phyloP scores from a whole-genome alignment of 1,284 basidiomycete species.

The Irpex sp. region DNA sequence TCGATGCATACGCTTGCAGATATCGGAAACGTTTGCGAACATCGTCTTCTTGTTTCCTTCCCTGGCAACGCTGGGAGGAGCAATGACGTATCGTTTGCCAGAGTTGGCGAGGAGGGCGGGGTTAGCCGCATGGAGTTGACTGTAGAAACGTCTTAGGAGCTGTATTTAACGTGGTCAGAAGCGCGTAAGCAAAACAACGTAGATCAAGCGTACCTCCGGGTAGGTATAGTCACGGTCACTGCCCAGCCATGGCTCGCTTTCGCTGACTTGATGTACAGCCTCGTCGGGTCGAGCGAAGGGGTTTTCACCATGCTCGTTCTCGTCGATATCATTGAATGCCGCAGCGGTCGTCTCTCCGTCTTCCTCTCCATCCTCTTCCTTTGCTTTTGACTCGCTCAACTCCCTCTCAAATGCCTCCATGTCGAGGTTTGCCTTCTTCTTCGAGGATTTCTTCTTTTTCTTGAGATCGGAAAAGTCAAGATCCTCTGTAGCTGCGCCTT shows the following conservation, averaged over 20 bases:
- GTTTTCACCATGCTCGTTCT: constrained; percentile 83
- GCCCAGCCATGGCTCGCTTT: constrained; percentile 84
- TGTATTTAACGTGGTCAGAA: constrained; percentile 27
- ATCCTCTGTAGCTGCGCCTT: constrained; percentile 50
- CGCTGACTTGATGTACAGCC: constrained; percentile 57
- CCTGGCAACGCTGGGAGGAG: constrained; percentile 91
- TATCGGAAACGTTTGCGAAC: constrained; percentile 96
- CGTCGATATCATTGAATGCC: constrained; percentile 66
- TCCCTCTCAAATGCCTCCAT: constrained; percentile 91
- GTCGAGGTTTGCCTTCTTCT: constrained; percentile 73
- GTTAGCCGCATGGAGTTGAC: constrained; percentile 89
- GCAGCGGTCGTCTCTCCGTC: constrained; percentile 56
- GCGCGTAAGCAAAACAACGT: background rate
- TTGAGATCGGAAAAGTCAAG: constrained; percentile 84
- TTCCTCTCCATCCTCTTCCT: constrained; percentile 53
- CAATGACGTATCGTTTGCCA: constrained; percentile 95
- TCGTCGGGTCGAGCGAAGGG: constrained; percentile 68
- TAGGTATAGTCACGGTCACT: constrained; percentile 96
- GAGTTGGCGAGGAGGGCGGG: constrained; percentile 85
- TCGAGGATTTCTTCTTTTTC: constrained; percentile 80
- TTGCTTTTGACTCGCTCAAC: constrained; percentile 63
- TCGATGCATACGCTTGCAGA: constrained; percentile 98
- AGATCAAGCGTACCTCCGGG: constrained; percentile 61
- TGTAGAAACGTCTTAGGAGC: constrained; percentile 94
- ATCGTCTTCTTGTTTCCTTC: constrained; percentile 98